Conservation (phyloP, 176 grass and related monocot genomes). For the Musa itinerans region DNA sequence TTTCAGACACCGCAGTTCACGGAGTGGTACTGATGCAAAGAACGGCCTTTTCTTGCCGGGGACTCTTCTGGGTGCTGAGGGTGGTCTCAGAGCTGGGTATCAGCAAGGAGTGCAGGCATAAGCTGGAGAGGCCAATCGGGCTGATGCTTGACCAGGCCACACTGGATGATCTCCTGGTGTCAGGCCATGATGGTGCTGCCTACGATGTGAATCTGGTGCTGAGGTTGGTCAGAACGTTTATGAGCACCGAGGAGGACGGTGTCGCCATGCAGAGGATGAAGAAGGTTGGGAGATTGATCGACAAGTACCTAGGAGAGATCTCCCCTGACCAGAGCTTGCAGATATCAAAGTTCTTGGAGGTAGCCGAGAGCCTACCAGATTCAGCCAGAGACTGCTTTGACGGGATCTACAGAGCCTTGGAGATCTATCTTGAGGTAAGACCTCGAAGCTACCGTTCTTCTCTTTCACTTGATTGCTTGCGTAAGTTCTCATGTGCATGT, state of each 20-base stretch:
- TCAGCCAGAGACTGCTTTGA: conserved; percentile 76
- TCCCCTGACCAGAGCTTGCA: conserved; percentile 72
- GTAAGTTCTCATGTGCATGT: not conserved
- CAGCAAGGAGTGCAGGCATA: conserved; percentile 54
- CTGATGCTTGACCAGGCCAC: conserved; percentile 74
- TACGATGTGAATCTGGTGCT: conserved; percentile 89
- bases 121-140: conserved; percentile 68
- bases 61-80: conserved; percentile 66
- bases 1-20: conserved; percentile 76
- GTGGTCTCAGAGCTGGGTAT: conserved; percentile 52
- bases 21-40: conserved; percentile 60
- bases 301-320: conserved; percentile 89
- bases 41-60: conserved; percentile 63
- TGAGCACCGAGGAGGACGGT: conserved; percentile 34
- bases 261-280: conserved; percentile 45
- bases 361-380: conserved; percentile 82
- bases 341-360: conserved; percentile 67
- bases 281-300: conserved; percentile 70
- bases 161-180: conserved; percentile 74
- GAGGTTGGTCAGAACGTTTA: conserved; percentile 68
- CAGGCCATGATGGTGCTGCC: conserved; percentile 40
- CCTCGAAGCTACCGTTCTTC: not conserved
- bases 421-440: conserved; percentile 85
- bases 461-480: not conserved
- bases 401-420: conserved; percentile 78